Evolutionary conservation across 1,284 basidiomycete genomes (phyloP).

Genomic region (Microbotryum saponariae): DNA sequence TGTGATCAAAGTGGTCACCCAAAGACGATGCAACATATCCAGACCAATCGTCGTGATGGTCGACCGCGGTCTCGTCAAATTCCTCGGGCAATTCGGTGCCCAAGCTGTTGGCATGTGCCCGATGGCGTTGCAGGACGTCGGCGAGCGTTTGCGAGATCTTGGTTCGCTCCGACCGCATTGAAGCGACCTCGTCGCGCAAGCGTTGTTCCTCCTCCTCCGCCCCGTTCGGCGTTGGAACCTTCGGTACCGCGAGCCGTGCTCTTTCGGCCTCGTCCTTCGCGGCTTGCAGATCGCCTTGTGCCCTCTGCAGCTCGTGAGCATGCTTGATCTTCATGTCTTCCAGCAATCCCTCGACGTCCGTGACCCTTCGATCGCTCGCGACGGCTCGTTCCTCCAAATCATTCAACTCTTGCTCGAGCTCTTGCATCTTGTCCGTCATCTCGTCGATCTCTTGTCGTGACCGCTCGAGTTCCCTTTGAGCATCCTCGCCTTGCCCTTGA

Average conservation of each 20-base stretch:
- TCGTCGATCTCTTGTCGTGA: background rate
- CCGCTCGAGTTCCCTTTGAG: background rate
- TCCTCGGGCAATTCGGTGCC: conserved; percentile 12
- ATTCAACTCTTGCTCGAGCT: background rate
- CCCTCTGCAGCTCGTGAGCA: conserved; percentile 1
- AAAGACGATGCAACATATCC: conserved; percentile 17
- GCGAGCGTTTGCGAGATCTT: conserved; percentile 14
- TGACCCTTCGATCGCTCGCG: too few species aligned
- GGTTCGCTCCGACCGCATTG: background rate
- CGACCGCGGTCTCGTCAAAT: conserved; percentile 17
- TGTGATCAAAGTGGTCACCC: conserved; percentile 19
- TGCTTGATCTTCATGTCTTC: conserved; percentile 4
- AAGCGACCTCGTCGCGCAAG: background rate
- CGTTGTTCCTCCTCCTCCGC: background rate
- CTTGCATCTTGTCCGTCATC: background rate
- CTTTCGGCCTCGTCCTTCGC: conserved; percentile 7
- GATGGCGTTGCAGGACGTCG: conserved; percentile 26
- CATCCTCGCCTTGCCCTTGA: background rate
- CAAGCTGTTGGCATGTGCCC: conserved; percentile 7
- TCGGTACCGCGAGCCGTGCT: background rate
- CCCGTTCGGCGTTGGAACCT: background rate
- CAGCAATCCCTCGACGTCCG: conserved; percentile 3
- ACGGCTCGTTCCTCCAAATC: background rate
- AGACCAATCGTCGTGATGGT: conserved; percentile 8
- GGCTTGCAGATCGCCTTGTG: background rate